Evolutionary conservation across 768 basidiomycete species (phyloP).

Genomic region (Hysterangium stoloniferum): DNA sequence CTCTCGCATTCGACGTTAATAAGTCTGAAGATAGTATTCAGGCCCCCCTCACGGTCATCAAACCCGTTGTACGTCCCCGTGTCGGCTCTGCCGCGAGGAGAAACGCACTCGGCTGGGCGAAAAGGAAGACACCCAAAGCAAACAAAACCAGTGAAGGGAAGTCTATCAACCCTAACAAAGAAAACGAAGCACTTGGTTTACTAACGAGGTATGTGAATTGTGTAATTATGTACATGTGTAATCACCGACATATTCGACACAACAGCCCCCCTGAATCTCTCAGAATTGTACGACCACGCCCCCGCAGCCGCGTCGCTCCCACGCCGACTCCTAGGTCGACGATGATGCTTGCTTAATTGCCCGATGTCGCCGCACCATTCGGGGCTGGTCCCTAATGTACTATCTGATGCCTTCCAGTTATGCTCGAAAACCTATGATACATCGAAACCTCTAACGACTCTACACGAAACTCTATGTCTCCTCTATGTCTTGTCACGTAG

Average conservation of each 20-base stretch:
- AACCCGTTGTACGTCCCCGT: conserved; percentile 36
- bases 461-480: not conserved
- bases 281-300: conserved; percentile 39
- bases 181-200: conserved; percentile 41
- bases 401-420: not conserved
- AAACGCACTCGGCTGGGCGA: conserved; percentile 55
- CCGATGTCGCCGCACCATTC: no score
- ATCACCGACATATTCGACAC: not conserved
- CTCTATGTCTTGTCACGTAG: no score
- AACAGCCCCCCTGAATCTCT: conserved; percentile 33
- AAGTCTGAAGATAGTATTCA: conserved; percentile 13
- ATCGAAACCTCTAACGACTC: not conserved
- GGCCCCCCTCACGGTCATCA: not conserved
- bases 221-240: not conserved
- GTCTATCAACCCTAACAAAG: conserved; percentile 32
- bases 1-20: conserved; percentile 28
- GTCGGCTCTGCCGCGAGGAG: conserved; percentile 50
- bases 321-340: not conserved
- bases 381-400: not conserved
- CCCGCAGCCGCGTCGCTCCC: conserved; percentile 23
- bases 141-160: conserved; percentile 24
- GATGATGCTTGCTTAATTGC: not conserved
- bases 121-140: conserved; percentile 36
- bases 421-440: conserved; percentile 1
- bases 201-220: conserved; percentile 49